phyloP scores from a whole-genome alignment of 495 filamentous ascomycete species.

The Diplogelasinospora grovesii region DNA sequence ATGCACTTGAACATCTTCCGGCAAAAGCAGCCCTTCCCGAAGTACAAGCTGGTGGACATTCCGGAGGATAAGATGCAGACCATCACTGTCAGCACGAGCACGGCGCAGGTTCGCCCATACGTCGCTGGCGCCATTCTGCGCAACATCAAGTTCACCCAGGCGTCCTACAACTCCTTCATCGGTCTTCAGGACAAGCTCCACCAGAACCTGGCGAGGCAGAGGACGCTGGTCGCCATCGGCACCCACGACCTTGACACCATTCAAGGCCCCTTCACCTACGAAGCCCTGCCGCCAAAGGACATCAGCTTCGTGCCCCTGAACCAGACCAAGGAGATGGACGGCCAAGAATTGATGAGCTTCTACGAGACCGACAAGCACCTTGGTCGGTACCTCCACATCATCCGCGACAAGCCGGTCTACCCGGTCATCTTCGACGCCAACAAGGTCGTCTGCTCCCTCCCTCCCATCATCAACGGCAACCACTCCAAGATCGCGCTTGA shows the following conservation, averaged over 20 bases:
- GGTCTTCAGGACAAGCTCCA: slow-evolving; percentile 96
- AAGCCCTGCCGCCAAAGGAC: slow-evolving; percentile 83
- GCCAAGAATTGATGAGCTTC: slow-evolving; percentile 83
- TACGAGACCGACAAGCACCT: slow-evolving; percentile 89
- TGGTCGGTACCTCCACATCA: slow-evolving; percentile 80
- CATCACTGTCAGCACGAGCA: slow-evolving; percentile 75
- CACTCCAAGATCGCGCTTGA: slow-evolving; percentile 89
- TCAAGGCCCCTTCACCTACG: slow-evolving; percentile 92
- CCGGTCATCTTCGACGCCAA: slow-evolving; percentile 94
- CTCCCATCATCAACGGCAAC: slow-evolving; percentile 95
- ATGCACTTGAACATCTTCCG: slow-evolving; percentile 94
- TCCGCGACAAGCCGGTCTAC: slow-evolving; percentile 87
- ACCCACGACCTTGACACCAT: slow-evolving; percentile 95
- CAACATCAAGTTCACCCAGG: slow-evolving; percentile 84
- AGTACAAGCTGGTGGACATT: slow-evolving; percentile 67
- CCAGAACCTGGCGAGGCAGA: slow-evolving; percentile 87
- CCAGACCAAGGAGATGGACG: slow-evolving; percentile 81
- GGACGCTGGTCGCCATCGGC: slow-evolving; percentile 91
- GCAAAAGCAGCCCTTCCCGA: slow-evolving; percentile 63
- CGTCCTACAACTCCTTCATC: slow-evolving; percentile 95
- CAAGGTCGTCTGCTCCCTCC: slow-evolving; percentile 80
- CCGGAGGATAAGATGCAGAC: slow-evolving; percentile 66
- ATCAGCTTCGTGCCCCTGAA: slow-evolving; percentile 90
- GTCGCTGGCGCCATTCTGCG: slow-evolving; percentile 83
- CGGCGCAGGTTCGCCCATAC: slow-evolving; percentile 72